Percentiles rank a stretch among this genome's conserved stretches.
These are phyloP conservation scores for Aurifilum marmelostoma DNA, from an alignment of 2,329 filamentous ascomycete genomes.

Conservation along the genomic window DNA sequence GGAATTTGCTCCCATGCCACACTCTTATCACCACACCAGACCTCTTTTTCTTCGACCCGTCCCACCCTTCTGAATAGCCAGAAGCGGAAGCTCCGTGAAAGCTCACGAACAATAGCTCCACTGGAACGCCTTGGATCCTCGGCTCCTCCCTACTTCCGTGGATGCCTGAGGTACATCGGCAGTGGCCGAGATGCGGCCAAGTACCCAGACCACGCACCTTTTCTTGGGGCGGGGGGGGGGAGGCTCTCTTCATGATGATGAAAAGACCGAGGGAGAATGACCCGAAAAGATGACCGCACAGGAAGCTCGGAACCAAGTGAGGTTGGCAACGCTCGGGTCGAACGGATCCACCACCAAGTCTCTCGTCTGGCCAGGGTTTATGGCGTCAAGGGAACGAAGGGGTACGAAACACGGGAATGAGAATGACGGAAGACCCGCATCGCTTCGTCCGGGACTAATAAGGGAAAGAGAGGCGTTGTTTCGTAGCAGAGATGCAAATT, in stretches of 20 bases:
- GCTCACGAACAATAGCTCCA: neutral
- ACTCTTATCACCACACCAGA: neutral
- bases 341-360: conserved; percentile 9
- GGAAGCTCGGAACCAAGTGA: conserved; percentile 19
- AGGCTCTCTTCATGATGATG: neutral
- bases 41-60: neutral
- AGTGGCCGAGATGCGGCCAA: conserved; percentile 14
- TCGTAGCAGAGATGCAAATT: neutral
- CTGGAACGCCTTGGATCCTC: neutral
- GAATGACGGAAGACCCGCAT: conserved; percentile 11
- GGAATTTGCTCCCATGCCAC: neutral
- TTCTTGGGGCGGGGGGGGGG: neutral
- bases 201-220: neutral
- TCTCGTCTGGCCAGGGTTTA: neutral
- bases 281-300: conserved; percentile 14
- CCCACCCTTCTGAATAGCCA: neutral
- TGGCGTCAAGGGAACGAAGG: neutral
- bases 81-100: neutral
- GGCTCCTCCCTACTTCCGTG: conserved; percentile 9
- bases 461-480: conserved; percentile 3
- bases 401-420: conserved; percentile 15
- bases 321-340: conserved; percentile 1
- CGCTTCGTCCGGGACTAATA: neutral
- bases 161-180: conserved; percentile 12
- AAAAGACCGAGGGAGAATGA: neutral